Conservation (phyloP, 805 yeast genomes). For the Saccharomycopsis synnaedendra region DNA sequence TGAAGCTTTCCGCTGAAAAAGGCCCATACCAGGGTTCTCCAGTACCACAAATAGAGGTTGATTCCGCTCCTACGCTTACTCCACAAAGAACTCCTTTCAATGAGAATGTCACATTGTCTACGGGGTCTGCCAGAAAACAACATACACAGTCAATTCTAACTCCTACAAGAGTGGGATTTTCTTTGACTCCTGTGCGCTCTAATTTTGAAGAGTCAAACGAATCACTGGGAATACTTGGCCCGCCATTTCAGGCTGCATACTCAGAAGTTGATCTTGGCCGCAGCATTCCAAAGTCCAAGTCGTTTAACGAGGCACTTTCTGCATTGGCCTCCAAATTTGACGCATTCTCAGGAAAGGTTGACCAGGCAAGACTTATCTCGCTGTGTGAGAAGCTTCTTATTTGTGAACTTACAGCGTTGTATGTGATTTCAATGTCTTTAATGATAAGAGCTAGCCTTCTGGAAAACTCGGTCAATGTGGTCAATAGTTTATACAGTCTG, state of each 20-base stretch:
- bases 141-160: no score
- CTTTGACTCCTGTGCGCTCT: no score
- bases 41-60: neutral
- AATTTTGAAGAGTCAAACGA: no score
- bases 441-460: slow-evolving; percentile 11
- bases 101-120: no score
- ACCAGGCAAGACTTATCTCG: slow-evolving; percentile 5
- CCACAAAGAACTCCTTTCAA: neutral
- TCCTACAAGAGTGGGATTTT: no score
- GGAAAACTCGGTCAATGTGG: slow-evolving; percentile 4
- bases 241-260: neutral
- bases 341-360: neutral
- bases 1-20: slow-evolving; percentile 1
- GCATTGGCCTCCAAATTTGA: neutral
- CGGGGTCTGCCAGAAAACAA: no score
- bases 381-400: slow-evolving; percentile 7
- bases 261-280: neutral
- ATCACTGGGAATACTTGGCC: no score
- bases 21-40: no score
- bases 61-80: neutral
- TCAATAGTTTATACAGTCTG: slow-evolving; percentile 5
- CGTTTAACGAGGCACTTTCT: neutral
- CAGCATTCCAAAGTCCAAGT: neutral
- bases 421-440: slow-evolving; percentile 11
- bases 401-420: slow-evolving; percentile 6